Evolutionary conservation across 768 basidiomycete species (phyloP), one percentile per base, ranked within the genome.

Genomic region (Russula sp.): DNA sequence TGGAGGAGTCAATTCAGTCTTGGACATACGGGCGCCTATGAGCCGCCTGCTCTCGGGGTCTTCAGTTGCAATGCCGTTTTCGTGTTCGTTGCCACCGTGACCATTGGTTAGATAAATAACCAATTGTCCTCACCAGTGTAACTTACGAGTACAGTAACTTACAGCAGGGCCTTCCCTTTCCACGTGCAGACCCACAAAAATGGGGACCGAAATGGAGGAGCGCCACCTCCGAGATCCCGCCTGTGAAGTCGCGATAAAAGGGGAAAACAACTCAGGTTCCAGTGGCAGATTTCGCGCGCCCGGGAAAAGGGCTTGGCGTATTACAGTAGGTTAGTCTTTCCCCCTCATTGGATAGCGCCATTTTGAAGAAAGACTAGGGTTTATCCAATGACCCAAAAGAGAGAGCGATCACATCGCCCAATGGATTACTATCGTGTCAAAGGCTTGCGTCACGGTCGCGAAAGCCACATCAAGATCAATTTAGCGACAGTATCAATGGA

Each of bases 61-160:
- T 59, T 30, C 28, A 5, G 28, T 30, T 30, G 28, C 28, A 30
- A 34, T 38, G 34, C 28, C 38, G 28, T n/a, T 51, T 57, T 22
- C 44, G 24, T 46, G 20, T 42, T 59, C 57, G 57, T 64, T 53
- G 63, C 42, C 50, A 64, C 34, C 51, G 34, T 53, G 51, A 57
- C 44, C 28, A 24, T 16, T 14, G 32, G 20, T n/a, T n/a, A n/a
- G n/a, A n/a, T n/a, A n/a, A n/a, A 32, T 32, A 34, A 40, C 28
- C 32, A 32, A 46, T 52, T 18, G 7, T 20, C 30, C 22, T 50
- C 34, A 36, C 11, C 2, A 36, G 34, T 13, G 3, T 18, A 3
- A 18, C 40, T 20, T 42, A 18, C 42, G 3, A 44, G 42, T 10
- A 36, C 38, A 40, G 22, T 48, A 22, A n/a, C 44, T 46, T 46